phyloP scores from a whole-genome alignment of 164 flowering plant genomes.

The Dillenia suffruticosa region DNA sequence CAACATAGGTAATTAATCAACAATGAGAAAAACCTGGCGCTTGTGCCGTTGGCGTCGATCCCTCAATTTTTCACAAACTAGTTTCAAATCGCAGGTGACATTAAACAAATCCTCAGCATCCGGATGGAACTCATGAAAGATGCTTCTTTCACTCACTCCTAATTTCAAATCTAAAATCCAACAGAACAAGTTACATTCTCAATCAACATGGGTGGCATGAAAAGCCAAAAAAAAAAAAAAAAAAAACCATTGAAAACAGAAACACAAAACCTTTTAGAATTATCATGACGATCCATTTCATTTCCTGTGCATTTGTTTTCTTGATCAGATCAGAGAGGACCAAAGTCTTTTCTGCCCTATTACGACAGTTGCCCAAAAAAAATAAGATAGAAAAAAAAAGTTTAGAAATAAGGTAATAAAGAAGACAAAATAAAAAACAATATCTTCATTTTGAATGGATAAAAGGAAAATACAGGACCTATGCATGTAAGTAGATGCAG shows the following conservation, averaged over 20 bases:
- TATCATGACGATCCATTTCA: constrained; percentile 98
- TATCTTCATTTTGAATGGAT: too few relatives aligned
- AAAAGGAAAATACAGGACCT: too few relatives aligned
- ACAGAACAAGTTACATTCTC: not conserved
- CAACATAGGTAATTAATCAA: too few relatives aligned
- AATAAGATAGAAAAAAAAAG: too few relatives aligned
- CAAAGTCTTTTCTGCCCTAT: constrained; percentile 64
- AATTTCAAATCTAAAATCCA: constrained; percentile 67
- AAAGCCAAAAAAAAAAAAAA: not conserved
- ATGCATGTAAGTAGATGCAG: not conserved
- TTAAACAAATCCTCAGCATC: constrained; percentile 98
- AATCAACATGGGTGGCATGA: not conserved
- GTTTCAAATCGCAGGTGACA: constrained; percentile 92
- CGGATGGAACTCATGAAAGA: constrained; percentile 97
- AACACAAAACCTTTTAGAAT: constrained; percentile 71
- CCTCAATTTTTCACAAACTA: constrained; percentile 87
- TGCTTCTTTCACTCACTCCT: constrained; percentile 88
- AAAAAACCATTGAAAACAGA: not conserved
- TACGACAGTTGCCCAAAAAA: constrained; percentile 5
- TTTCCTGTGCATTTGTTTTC: constrained; percentile 91
- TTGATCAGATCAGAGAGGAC: constrained; percentile 68
- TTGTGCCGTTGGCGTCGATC: constrained; percentile 81
- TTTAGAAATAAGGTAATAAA: too few relatives aligned
- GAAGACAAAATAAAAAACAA: too few relatives aligned
- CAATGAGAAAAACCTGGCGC: constrained; percentile 52